Base-by-base conservation (phyloP, 2,329 filamentous ascomycete species). In the Amphichorda felina region DNA sequence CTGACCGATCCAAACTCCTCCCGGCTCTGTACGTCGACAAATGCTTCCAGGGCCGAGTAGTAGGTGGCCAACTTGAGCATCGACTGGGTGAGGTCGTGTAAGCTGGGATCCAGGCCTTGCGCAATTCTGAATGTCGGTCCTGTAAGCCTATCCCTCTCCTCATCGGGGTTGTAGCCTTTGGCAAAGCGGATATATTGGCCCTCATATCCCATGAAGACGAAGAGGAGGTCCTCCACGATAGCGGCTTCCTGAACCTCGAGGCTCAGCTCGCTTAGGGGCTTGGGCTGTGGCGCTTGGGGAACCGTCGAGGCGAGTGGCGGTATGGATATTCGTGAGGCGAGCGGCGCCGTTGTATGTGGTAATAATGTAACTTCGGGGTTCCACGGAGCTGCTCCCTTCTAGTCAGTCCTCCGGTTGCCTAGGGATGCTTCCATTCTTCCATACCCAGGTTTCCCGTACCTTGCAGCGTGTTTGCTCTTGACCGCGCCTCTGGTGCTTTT, bases 171-270 rank as follows among this genome's bases (percentile, higher is more conserved):
- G 54, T 94, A 96, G 8, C 74, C 72, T 45, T 85, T 82, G 39
- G 72, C 73, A 53, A 86, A 96, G 37, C 85, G 82, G 41, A 98
- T 83, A 53, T 96, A 96, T 55, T 94, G 87, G n/a, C 91, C 91
- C 59, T 98, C 91, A 43, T 87, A 94, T 17, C 91, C 91, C 88
- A 98, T 95, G 48, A 96, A 93, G 5, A 94, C 87, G 52, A 89
- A 95, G 25, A 96, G 60, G 13, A 98, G 61, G 48, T 98, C 91
- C 46, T 95, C 88, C 30, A 96, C 67, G 32, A 98, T 81, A 8
- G 77, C 82, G 17, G 78, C 75, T 60, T 98, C 91, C 56, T 98
- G 91, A 3, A 74, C 73, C 44, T 93, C 82, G 19, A 93, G 63
- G 1, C 78, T 77, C 40, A 96, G 61, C 38, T 83, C 75, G 38